A percentile compares a stretch with the other conserved stretches of the same genome.
These are phyloP conservation scores for Sphaerobolus stellatus DNA, from an alignment of 1,284 basidiomycete genomes.

Conservation along the genomic window DNA sequence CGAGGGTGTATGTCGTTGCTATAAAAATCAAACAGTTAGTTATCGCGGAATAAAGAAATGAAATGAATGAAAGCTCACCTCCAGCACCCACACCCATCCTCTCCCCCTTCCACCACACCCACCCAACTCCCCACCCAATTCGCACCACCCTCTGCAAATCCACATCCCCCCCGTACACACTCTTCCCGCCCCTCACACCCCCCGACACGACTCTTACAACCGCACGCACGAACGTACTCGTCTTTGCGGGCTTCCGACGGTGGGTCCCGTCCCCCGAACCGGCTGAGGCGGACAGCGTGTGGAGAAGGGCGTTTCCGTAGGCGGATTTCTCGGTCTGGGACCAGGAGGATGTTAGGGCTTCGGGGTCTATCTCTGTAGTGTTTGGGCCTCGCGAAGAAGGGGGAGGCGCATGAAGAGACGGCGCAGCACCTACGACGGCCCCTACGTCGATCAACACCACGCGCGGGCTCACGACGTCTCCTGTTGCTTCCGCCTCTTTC, in stretches of 20 bases:
- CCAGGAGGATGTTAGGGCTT: constrained; percentile 62
- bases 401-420: constrained; percentile 24
- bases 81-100: constrained; percentile 71
- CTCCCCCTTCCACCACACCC: constrained; percentile 58
- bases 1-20: constrained; percentile 67
- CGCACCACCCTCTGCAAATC: constrained; percentile 35
- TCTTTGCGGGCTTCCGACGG: constrained; percentile 52
- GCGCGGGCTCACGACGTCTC: constrained; percentile 60
- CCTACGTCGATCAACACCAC: constrained; percentile 70
- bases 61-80: constrained; percentile 45
- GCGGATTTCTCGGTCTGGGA: constrained; percentile 65
- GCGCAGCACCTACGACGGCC: constrained; percentile 37
- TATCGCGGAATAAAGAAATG: background rate
- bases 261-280: constrained; percentile 41
- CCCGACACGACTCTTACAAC: constrained; percentile 57
- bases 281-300: constrained; percentile 60
- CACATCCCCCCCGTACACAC: constrained; percentile 39
- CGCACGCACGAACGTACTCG: constrained; percentile 55
- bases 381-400: too few relatives aligned
- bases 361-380: too few relatives aligned
- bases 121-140: constrained; percentile 22
- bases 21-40: constrained; percentile 5
- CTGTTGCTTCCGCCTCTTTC: constrained; percentile 46
- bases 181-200: constrained; percentile 36
- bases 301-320: too few relatives aligned